Evolutionary conservation across 176 grass and related monocot genomes (phyloP), one percentile per base, ranked within the genome.

Genomic region (Elaeis guineensis): DNA sequence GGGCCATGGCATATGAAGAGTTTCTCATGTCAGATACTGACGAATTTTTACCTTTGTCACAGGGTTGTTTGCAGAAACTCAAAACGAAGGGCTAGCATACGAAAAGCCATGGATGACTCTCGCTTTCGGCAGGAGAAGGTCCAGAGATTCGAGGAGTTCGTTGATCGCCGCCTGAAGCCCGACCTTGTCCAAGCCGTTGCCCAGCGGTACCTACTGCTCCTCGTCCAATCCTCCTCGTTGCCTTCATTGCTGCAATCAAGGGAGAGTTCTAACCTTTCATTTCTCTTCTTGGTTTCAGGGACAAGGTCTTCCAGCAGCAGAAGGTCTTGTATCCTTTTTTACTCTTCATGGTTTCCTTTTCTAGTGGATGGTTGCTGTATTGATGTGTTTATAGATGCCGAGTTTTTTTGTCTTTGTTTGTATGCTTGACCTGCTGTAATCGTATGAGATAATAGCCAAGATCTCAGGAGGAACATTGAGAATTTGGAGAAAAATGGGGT

Each of bases 391-490:
- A 44, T 44, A 14, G 9, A 44, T 44, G 35, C 35, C 35, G 9
- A 44, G 35, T 17, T 6, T 4, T 4, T 64, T 32, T 2, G 63
- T 50, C 48, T n/a, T 24, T 59, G 29, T 21, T 44, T 5, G 39
- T 58, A 4, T 17, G 35, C 71, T 21, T 39, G 17, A 16, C 66
- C 44, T 80, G 2, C 15, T 65, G 52, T 29, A 17, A 21, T 32
- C 53, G 21, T 5, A 55, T 72, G 26, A 16, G 20, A 51, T 14
- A 17, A 19, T 77, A 96, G 91, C 72, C 75, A 65, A 53, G 87
- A 96, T 87, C 66, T 96, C 80, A 96, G 85, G 83, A 84, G 54
- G 58, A 96, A 96, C 67, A 96, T 90, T 51, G 72, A 90, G 73
- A 96, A 69, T 39, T 55, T 96, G 78, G 82, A 90, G 78, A 87